Evolutionary conservation across 2,329 filamentous ascomycete genomes (phyloP), one percentile per base, ranked within the genome.

Genomic region (Botrytis elliptica): DNA sequence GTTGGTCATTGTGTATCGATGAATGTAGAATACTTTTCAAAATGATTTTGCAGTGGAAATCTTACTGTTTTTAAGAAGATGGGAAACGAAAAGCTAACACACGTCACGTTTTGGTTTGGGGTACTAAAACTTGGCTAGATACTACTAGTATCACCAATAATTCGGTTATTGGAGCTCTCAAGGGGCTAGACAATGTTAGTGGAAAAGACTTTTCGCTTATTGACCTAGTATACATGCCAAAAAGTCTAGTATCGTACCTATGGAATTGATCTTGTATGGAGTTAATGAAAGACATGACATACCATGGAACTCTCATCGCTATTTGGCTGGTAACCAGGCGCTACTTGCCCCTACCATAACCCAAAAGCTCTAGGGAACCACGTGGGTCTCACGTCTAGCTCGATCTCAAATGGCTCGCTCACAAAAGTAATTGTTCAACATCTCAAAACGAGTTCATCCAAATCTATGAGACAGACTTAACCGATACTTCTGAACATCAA

Each of bases 251-350:
- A 10, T 20, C 1, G 8, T 38, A 1, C 16, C 22, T 52, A 20
- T 20, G 22, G 10, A 12, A 36, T 20, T 22, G 38, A 20, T 44
- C 20, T 18, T 40, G 10, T 18, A 9, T 57, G 22, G 7, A 29
- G n/a, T 63, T 3, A n/a, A 42, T 63, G 36, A 42, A 42, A 38
- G 3, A 29, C 38, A 18, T 40, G 3, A 29, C 14, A 29, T 63
- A 29, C 3, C 10, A 6, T 7, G n/a, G 7, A 40, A 4, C 0
- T 9, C 4, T 3, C 2, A 16, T n/a, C 12, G 10, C 14, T 6
- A 16, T 18, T 2, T n/a, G 18, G 3, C n/a, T 18, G n/a, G 5
- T n/a, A 1, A n/a, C 25, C 25, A 49, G 12, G 25, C 5, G 25
- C 25, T 3, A 25, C 22, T n/a, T 55, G 2, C 12, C 5, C 25